Evolutionary conservation across 805 yeast genomes (phyloP).

Genomic region (Pichia scutulata): DNA sequence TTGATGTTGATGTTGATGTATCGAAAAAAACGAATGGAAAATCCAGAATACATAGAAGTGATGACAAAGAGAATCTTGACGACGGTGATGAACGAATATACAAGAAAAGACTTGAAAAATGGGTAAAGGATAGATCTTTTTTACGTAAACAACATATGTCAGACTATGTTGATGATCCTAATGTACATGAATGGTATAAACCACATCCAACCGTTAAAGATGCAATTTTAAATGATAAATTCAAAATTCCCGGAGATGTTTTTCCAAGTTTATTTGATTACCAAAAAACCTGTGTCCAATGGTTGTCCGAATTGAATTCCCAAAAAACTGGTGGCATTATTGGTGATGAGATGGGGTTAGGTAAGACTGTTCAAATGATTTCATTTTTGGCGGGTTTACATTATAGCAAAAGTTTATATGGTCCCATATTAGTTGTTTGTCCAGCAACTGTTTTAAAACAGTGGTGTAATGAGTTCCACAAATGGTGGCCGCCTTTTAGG

Average conservation of each 20-base stretch:
- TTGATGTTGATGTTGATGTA: not conserved
- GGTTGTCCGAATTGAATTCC: constrained; percentile 90
- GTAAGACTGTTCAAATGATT: constrained; percentile 89
- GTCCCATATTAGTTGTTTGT: constrained; percentile 82
- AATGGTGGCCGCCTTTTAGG: constrained; percentile 97
- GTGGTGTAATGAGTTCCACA: constrained; percentile 94
- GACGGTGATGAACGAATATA: constrained; percentile 76
- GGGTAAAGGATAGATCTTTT: constrained; percentile 49
- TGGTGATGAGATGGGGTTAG: constrained; percentile 98
- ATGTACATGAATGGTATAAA: constrained; percentile 52
- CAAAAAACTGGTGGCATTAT: constrained; percentile 92
- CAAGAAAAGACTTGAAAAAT: constrained; percentile 48
- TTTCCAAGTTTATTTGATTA: constrained; percentile 83
- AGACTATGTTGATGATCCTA: constrained; percentile 21
- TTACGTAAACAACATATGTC: constrained; percentile 30
- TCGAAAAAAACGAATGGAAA: constrained; percentile 10
- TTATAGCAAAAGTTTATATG: constrained; percentile 63
- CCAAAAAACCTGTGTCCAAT: constrained; percentile 93
- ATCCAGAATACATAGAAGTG: not conserved
- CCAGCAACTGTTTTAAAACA: constrained; percentile 96
- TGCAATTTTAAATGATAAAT: constrained; percentile 62
- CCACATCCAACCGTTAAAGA: constrained; percentile 77
- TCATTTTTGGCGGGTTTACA: constrained; percentile 88
- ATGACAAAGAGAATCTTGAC: constrained; percentile 40
- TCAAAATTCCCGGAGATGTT: constrained; percentile 82